Conservation (phyloP, 2,329 filamentous ascomycete species). For the Fonsecaea pugnacius region DNA sequence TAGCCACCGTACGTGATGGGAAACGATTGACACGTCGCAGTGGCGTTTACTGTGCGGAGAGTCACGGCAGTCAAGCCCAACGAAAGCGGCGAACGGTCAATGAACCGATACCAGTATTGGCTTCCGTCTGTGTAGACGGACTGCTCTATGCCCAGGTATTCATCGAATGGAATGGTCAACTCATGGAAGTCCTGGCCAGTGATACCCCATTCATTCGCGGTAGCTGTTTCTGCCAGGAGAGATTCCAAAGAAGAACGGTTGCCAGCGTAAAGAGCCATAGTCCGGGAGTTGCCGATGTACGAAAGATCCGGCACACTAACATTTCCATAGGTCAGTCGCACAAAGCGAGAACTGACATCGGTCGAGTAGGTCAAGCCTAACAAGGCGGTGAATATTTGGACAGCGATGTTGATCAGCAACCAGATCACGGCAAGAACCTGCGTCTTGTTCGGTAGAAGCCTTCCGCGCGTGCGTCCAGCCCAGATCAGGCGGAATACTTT, state of each 20-base stretch:
- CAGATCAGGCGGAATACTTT: constrained; percentile 31
- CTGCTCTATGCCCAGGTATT: constrained; percentile 8
- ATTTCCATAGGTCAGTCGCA: constrained; percentile 21
- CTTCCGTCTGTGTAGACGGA: constrained; percentile 53
- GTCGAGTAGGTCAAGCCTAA: constrained; percentile 35
- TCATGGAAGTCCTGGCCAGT: constrained; percentile 26
- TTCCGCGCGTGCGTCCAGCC: constrained; percentile 25
- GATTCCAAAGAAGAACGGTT: constrained; percentile 6
- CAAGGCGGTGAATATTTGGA: constrained; percentile 31
- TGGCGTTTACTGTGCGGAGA: constrained; percentile 28
- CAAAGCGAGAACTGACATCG: constrained; percentile 26
- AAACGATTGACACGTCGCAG: constrained; percentile 25
- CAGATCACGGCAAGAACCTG: constrained; percentile 28
- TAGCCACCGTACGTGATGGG: constrained; percentile 27
- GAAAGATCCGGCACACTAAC: constrained; percentile 28
- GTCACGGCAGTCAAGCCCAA: not conserved
- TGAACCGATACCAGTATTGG: constrained; percentile 31
- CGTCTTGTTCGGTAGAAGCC: constrained; percentile 25
- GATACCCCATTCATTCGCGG: constrained; percentile 23
- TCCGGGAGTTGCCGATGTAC: constrained; percentile 26
- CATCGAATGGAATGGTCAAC: constrained; percentile 1
- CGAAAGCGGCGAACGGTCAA: constrained; percentile 24
- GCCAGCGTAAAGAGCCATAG: constrained; percentile 13
- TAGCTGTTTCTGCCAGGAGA: constrained; percentile 10
- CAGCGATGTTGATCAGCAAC: constrained; percentile 27